Evolutionary conservation across 257 asterid species (phyloP).

Genomic region (Penstemon davidsonii): DNA sequence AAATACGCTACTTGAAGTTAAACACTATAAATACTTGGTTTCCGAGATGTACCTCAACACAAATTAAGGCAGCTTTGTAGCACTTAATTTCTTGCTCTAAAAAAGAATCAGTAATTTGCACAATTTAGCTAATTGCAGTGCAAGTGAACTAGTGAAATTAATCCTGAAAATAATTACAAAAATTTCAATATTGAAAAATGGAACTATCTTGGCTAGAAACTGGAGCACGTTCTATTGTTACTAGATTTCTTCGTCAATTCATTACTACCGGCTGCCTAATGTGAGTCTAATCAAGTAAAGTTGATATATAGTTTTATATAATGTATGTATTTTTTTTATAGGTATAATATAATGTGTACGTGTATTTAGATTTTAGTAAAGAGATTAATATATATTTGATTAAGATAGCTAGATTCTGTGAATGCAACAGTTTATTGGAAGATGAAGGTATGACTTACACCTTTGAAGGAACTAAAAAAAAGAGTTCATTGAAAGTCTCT

Average conservation of each 20-base stretch:
- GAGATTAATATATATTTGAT: background rate
- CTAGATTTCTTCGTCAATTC: conserved; percentile 49
- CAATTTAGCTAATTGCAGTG: background rate
- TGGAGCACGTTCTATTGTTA: conserved; percentile 61
- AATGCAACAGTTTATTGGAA: conserved; percentile 57
- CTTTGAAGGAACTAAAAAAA: conserved; percentile 48
- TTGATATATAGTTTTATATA: background rate
- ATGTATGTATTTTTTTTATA: background rate
- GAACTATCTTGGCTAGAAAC: conserved; percentile 61
- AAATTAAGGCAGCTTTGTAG: too few relatives aligned
- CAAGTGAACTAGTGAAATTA: too few relatives aligned
- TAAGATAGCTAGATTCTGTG: background rate
- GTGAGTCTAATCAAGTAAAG: conserved; percentile 37
- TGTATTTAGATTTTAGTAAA: background rate
- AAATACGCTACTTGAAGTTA: too few relatives aligned
- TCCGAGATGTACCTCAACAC: too few relatives aligned
- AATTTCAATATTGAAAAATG: conserved; percentile 28
- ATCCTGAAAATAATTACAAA: too few relatives aligned
- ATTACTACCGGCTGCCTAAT: conserved; percentile 55
- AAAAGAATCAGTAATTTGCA: too few relatives aligned
- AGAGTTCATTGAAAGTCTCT: conserved; percentile 42
- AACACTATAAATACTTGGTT: too few relatives aligned
- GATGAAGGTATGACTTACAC: conserved; percentile 60
- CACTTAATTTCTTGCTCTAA: too few relatives aligned
- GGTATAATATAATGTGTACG: background rate